Evolutionary conservation across 371 early-diverging fungal genomes (phyloP).

Genomic region (Mucor circinelloides): DNA sequence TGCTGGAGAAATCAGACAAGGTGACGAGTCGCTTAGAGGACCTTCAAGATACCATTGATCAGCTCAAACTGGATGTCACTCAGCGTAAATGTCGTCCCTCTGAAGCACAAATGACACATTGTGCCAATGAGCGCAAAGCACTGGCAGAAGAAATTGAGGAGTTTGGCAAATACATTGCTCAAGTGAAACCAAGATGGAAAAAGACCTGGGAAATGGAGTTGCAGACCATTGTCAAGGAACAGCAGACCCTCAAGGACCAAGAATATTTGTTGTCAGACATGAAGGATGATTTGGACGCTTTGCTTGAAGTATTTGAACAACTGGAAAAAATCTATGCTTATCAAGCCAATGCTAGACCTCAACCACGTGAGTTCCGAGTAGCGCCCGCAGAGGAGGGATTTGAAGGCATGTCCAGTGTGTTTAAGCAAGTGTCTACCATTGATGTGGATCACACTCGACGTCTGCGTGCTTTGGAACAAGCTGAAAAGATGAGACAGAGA

Average conservation of each 20-base stretch:
- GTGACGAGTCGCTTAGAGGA: constrained; percentile 72
- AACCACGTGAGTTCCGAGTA: constrained; percentile 58
- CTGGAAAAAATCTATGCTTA: constrained; percentile 70
- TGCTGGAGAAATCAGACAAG: constrained; percentile 63
- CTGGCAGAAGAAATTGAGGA: constrained; percentile 59
- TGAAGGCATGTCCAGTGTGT: constrained; percentile 60
- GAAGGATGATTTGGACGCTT: constrained; percentile 65
- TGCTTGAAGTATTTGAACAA: constrained; percentile 66
- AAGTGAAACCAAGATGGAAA: constrained; percentile 77
- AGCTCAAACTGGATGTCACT: constrained; percentile 77
- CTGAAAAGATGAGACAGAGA: constrained; percentile 69
- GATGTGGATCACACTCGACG: constrained; percentile 71
- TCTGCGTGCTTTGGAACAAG: constrained; percentile 73
- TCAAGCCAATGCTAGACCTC: constrained; percentile 45
- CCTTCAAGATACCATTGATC: constrained; percentile 72
- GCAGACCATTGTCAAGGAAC: constrained; percentile 80
- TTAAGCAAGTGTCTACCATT: constrained; percentile 73
- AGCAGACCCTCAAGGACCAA: constrained; percentile 79
- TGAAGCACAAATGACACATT: constrained; percentile 60
- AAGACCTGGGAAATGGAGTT: constrained; percentile 84
- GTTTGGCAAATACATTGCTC: constrained; percentile 62
- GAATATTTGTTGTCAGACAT: constrained; percentile 73
- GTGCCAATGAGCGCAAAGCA: constrained; percentile 57
- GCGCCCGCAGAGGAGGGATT: constrained; percentile 66
- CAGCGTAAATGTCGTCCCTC: constrained; percentile 75